Evolutionary conservation across 164 flowering plant species (phyloP).

Genomic region (Dillenia suffruticosa): DNA sequence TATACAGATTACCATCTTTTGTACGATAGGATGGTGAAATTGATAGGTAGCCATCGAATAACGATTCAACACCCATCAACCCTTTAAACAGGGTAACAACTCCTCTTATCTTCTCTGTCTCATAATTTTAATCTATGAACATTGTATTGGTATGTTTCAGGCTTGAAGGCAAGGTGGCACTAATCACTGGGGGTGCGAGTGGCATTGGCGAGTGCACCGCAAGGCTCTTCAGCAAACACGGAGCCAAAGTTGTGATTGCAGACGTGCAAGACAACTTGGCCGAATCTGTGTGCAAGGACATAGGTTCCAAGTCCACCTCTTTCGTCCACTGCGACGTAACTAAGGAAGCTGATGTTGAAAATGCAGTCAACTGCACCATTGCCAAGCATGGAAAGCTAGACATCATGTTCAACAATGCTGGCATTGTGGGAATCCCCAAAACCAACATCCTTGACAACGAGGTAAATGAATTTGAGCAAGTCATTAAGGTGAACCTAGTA

Average conservation of each 20-base stretch:
- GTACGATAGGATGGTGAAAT: too few relatives aligned
- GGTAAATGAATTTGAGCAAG: conserved; percentile 15
- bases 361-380: conserved; percentile 18
- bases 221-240: background rate
- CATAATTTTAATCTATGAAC: background rate
- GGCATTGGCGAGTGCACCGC: background rate
- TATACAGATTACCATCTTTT: too few relatives aligned
- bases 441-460: conserved; percentile 9
- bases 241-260: conserved; percentile 5
- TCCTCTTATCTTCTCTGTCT: background rate
- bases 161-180: conserved; percentile 17
- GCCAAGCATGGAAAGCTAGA: conserved; percentile 31
- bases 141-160: background rate
- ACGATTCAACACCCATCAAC: too few relatives aligned
- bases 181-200: conserved; percentile 1
- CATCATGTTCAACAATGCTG: conserved; percentile 41
- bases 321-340: conserved; percentile 30
- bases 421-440: conserved; percentile 2
- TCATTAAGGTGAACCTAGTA: conserved; percentile 18
- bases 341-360: conserved; percentile 16
- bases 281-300: background rate
- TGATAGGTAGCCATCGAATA: too few relatives aligned
- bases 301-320: background rate
- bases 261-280: background rate
- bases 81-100: too few relatives aligned